Base-by-base conservation (phyloP, 805 yeast species). In the Kodamaea laetipori region DNA sequence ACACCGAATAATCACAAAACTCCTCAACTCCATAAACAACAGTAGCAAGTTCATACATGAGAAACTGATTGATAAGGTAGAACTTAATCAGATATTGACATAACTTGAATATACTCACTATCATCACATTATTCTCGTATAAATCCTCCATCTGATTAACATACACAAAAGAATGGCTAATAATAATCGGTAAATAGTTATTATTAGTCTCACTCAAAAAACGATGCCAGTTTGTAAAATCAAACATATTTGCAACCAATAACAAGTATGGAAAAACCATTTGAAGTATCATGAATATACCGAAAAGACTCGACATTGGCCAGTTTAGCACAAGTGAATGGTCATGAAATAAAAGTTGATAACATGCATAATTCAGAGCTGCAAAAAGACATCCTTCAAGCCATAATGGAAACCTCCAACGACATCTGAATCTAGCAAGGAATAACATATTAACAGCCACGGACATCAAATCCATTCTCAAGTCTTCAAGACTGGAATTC, bases 181-280 rank as follows among this genome's bases (percentile, higher is more conserved):
- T 59, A 48, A 67, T 55, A 8, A 66, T 52, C 1, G 72, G 71
- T 36, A 67, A 51, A 41, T 53, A 62, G 47, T 64, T 65, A 45
- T 66, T 64, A 52, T 68, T 68, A 17, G 58, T 52, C 18, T 57
- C 66, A 17, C 46, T 45, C 16, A 65, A 45, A 24, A 57, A 52
- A 8, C 15, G 8, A 12, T 13, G 10, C 37, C 23, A 19, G 4
- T 30, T 30, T 15, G 11, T 16, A 16, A 32, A 44, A 8, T 56
- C 60, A 3, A 35, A 27, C 8, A 49, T 15, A 31, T 48, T 47
- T 37, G 54, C 25, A 5, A 36, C 37, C 32, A 56, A 26, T 8
- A 57, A 49, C n/a, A 53, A 28, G 40, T 55, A 58, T 1, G 63
- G 63, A 37, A 55, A 54, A 4, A 54, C 15, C 25, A 51, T 44